Percentiles rank a stretch among this genome's conserved stretches.
Evolutionary conservation across 768 basidiomycete genomes (phyloP).

Genomic region (Auriscalpium orientale): DNA sequence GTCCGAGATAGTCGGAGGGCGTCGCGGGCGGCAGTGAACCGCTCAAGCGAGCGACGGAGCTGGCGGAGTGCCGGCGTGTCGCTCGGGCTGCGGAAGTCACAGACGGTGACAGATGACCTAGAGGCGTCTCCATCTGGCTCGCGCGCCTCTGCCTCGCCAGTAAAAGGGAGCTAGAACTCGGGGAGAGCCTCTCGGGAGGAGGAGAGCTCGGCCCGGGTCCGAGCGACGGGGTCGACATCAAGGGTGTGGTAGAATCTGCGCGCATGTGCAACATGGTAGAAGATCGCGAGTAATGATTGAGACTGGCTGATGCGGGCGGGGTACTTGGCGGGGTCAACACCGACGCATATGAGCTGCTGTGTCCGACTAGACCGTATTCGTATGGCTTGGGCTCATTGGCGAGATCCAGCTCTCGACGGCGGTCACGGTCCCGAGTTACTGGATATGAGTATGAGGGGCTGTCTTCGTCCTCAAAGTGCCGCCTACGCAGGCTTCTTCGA

Average conservation of each 20-base stretch:
- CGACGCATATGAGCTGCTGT: not conserved
- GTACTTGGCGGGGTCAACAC: slow-evolving; percentile 1
- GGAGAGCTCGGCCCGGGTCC: not conserved
- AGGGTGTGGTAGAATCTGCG: slow-evolving; percentile 2
- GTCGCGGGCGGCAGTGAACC: not conserved
- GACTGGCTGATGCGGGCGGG: not conserved
- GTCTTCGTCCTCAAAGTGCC: slow-evolving; percentile 6
- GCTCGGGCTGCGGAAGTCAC: no score
- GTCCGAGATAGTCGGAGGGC: not conserved
- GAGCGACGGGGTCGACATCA: not conserved
- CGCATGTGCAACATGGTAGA: slow-evolving; percentile 2
- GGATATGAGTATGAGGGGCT: slow-evolving; percentile 9
- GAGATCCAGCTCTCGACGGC: slow-evolving; percentile 5
- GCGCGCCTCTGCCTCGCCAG: not conserved
- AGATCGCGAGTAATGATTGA: not conserved
- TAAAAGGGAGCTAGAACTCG: not conserved
- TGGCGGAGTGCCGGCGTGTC: not conserved
- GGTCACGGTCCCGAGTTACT: slow-evolving; percentile 10
- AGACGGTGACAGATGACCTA: no score
- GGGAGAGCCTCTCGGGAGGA: not conserved
- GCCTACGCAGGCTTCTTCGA: slow-evolving; percentile 1
- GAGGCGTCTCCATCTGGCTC: not conserved
- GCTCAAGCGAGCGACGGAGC: not conserved
- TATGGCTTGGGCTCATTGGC: slow-evolving; percentile 11
- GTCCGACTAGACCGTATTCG: slow-evolving; percentile 11